These are phyloP conservation scores for Garcia nutans DNA, from an alignment of 345 rosid species.

Conservation along the genomic window DNA sequence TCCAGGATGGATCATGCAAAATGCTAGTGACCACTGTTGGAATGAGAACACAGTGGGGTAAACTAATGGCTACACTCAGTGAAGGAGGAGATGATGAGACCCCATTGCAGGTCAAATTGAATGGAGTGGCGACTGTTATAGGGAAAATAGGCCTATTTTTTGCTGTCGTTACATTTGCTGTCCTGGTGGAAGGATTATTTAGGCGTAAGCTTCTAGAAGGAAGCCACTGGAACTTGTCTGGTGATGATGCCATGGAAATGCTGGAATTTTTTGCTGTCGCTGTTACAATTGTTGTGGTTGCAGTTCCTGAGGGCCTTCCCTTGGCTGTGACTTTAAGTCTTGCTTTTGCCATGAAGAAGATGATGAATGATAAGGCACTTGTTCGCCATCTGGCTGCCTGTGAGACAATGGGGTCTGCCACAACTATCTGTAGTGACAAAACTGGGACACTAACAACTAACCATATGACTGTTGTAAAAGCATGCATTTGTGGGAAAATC, in stretches of 20 bases:
- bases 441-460: constrained; percentile 91
- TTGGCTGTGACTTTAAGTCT: constrained; percentile 90
- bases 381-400: constrained; percentile 91
- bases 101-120: constrained; percentile 87
- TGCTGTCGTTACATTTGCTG: constrained; percentile 80
- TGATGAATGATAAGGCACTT: constrained; percentile 96
- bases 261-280: constrained; percentile 84
- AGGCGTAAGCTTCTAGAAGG: constrained; percentile 54
- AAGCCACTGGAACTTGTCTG: constrained; percentile 60
- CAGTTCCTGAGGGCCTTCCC: constrained; percentile 96
- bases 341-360: constrained; percentile 96
- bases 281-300: constrained; percentile 92
- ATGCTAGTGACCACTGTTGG: constrained; percentile 89
- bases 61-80: constrained; percentile 82
- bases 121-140: constrained; percentile 90
- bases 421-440: constrained; percentile 90
- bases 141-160: constrained; percentile 85
- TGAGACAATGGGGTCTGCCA: constrained; percentile 95
- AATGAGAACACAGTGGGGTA: constrained; percentile 99
- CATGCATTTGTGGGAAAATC: constrained; percentile 52
- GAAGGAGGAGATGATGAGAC: constrained; percentile 99
- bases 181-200: constrained; percentile 69
- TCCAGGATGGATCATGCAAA: constrained; percentile 92
- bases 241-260: constrained; percentile 69
- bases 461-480: constrained; percentile 86